Evolutionary conservation across 768 basidiomycete species (phyloP).

Genomic region (Strobilomyces echinocephalus): DNA sequence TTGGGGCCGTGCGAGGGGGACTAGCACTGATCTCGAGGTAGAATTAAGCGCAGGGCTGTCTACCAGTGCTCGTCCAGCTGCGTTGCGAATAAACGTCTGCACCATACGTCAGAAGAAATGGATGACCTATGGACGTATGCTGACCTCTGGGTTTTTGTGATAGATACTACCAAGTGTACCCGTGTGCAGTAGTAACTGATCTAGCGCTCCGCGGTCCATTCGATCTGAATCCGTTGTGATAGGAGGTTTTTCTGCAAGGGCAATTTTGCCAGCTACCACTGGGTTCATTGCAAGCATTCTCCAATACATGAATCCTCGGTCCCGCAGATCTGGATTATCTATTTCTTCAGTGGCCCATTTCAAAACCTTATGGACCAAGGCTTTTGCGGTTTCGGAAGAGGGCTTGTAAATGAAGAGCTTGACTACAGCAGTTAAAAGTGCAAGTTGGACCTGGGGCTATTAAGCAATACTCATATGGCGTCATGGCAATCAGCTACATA

Average conservation of each 20-base stretch:
- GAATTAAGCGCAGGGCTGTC: slow-evolving; percentile 90
- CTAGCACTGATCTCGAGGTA: slow-evolving; percentile 68
- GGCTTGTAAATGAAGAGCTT: slow-evolving; percentile 94
- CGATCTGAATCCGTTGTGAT: slow-evolving; percentile 98
- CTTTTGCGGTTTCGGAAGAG: slow-evolving; percentile 76
- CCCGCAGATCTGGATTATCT: slow-evolving; percentile 96
- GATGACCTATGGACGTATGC: slow-evolving; percentile 9
- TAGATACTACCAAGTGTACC: slow-evolving; percentile 94
- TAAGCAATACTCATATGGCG: neutral
- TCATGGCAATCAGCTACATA: slow-evolving; percentile 30
- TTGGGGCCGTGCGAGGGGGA: slow-evolving; percentile 52
- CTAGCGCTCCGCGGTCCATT: slow-evolving; percentile 94
- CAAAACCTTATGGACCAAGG: slow-evolving; percentile 88
- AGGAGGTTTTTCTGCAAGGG: slow-evolving; percentile 87
- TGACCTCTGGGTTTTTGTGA: slow-evolving; percentile 93
- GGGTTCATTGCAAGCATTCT: slow-evolving; percentile 93
- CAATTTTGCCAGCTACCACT: slow-evolving; percentile 80
- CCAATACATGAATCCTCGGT: slow-evolving; percentile 99
- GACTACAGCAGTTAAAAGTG: slow-evolving; percentile 88
- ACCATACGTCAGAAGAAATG: slow-evolving; percentile 10
- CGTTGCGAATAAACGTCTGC: slow-evolving; percentile 91
- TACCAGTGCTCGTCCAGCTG: slow-evolving; percentile 71
- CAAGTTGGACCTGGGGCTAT: slow-evolving; percentile 78
- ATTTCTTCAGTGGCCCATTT: slow-evolving; percentile 98
- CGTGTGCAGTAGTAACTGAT: slow-evolving; percentile 90